phyloP scores from a whole-genome alignment of 1,284 basidiomycete species.

The Erythrobasidium hasegawianum region DNA sequence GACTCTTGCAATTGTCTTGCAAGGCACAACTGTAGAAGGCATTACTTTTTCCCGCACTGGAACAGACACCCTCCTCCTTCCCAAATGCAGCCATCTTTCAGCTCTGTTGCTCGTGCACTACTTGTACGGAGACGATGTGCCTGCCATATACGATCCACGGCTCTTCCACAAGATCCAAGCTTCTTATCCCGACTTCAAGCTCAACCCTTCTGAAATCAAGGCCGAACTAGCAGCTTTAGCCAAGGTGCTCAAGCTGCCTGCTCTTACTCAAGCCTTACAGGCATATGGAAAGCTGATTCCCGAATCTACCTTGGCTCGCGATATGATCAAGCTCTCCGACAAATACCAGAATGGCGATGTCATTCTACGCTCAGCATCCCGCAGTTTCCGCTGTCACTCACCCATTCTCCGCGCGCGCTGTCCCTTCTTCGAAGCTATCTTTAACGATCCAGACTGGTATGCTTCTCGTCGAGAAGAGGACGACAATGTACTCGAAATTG shows the following conservation, averaged over 20 bases:
- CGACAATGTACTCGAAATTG: slow-evolving; percentile 51
- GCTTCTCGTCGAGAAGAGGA: slow-evolving; percentile 50
- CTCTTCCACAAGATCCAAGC: slow-evolving; percentile 54
- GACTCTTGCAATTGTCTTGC: slow-evolving; percentile 53
- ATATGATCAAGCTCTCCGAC: slow-evolving; percentile 56
- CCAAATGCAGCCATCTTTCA: slow-evolving; percentile 47
- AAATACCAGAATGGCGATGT: slow-evolving; percentile 60
- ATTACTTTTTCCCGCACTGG: slow-evolving; percentile 6
- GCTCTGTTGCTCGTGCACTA: slow-evolving; percentile 77
- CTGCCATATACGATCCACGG: slow-evolving; percentile 80
- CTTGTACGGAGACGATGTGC: slow-evolving; percentile 78
- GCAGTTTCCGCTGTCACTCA: slow-evolving; percentile 67
- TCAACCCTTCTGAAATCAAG: slow-evolving; percentile 55
- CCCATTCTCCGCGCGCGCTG: slow-evolving; percentile 74
- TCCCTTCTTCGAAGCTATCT: slow-evolving; percentile 78
- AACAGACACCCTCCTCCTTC: slow-evolving; percentile 7
- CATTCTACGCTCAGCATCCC: slow-evolving; percentile 68
- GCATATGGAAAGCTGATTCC: slow-evolving; percentile 49
- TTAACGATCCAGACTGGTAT: slow-evolving; percentile 80
- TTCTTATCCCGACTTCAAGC: slow-evolving; percentile 26
- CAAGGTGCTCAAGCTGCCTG: slow-evolving; percentile 53
- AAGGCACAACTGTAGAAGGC: slow-evolving; percentile 44
- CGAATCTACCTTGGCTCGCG: slow-evolving; percentile 53
- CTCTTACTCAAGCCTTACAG: slow-evolving; percentile 15
- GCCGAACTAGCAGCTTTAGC: slow-evolving; percentile 61